Evolutionary conservation across 345 rosid species (phyloP).

Genomic region (Sonneratia alba): DNA sequence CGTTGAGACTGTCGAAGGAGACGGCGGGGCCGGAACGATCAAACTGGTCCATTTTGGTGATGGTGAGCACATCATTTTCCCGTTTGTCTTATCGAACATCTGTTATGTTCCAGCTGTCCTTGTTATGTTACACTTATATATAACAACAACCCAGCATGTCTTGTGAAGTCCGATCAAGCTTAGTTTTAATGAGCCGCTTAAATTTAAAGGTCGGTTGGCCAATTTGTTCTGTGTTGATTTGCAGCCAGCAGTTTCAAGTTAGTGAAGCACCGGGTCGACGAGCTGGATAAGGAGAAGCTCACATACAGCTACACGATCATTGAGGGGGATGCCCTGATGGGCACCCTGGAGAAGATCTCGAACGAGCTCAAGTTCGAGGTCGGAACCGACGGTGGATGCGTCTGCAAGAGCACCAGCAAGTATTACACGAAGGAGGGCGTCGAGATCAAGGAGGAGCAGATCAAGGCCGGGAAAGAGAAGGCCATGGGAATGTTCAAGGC

Average conservation of each 20-base stretch:
- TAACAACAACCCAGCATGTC: no score
- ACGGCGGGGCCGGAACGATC: slow-evolving; percentile 23
- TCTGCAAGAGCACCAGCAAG: slow-evolving; percentile 11
- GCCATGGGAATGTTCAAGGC: slow-evolving; percentile 19
- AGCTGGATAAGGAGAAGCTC: slow-evolving; percentile 8
- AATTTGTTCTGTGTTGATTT: not conserved
- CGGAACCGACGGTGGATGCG: slow-evolving; percentile 13
- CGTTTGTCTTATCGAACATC: not conserved
- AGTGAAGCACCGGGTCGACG: slow-evolving; percentile 10
- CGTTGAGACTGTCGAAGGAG: slow-evolving; percentile 22
- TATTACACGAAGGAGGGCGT: slow-evolving; percentile 13
- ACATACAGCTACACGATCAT: slow-evolving; percentile 4
- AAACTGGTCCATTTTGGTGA: slow-evolving; percentile 1
- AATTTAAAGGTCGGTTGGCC: not conserved
- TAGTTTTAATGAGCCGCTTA: not conserved
- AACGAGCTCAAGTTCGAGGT: slow-evolving; percentile 11
- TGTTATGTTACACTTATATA: no score
- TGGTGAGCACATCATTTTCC: not conserved
- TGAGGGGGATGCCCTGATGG: slow-evolving; percentile 10
- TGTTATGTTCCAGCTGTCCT: no score
- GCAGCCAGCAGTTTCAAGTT: slow-evolving; percentile 7
- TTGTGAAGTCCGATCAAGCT: not conserved
- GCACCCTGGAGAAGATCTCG: slow-evolving; percentile 10
- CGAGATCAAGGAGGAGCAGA: slow-evolving; percentile 17
- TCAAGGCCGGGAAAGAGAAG: slow-evolving; percentile 28